phyloP scores from a whole-genome alignment of 2,329 filamentous ascomycete genomes.

The Cercospora janseana region DNA sequence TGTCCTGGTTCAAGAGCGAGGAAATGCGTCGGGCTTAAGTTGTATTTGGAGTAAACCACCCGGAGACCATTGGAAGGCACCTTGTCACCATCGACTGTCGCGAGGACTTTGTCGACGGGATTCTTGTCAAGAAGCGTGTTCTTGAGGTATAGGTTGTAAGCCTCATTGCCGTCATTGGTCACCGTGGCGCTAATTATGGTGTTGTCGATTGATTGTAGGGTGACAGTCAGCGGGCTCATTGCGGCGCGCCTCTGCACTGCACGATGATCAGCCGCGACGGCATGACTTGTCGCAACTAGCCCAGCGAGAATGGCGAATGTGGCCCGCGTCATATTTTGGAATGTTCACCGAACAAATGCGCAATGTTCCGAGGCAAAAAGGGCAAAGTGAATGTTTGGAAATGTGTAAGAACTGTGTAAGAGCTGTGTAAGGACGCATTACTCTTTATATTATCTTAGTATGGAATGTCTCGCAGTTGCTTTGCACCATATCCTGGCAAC shows the following conservation, averaged over 20 bases:
- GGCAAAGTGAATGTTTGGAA: too few species aligned
- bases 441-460: too few species aligned
- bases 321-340: background rate
- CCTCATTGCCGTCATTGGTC: background rate
- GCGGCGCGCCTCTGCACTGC: background rate
- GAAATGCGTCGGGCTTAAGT: background rate
- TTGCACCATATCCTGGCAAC: too few species aligned
- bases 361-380: too few species aligned
- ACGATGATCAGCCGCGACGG: background rate
- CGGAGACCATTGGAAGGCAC: background rate
- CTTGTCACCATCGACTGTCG: background rate
- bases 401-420: too few species aligned
- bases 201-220: background rate
- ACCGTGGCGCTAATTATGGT: background rate
- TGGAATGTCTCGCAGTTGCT: too few species aligned
- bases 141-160: background rate
- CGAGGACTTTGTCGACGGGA: background rate
- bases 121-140: background rate
- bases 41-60: background rate
- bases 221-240: background rate
- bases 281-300: background rate
- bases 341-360: too few species aligned
- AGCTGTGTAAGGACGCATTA: too few species aligned
- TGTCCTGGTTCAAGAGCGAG: background rate
- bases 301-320: background rate